Evolutionary conservation across 176 grass and related monocot species (phyloP), one percentile per base, ranked within the genome.

Genomic region (Pontederia paniculata): DNA sequence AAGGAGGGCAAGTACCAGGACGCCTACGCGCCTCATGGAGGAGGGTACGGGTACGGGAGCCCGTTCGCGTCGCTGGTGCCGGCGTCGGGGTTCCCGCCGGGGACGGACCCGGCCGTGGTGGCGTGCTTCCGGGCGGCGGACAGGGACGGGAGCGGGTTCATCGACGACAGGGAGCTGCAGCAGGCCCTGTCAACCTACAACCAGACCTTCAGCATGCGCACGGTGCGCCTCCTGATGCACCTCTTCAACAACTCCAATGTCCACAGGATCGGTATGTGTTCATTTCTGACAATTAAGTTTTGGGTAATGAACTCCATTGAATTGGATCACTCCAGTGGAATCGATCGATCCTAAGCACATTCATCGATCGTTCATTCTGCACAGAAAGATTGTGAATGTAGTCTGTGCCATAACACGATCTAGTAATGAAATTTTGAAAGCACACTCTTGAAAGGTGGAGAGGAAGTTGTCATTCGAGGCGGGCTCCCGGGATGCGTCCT

Each of bases 81-180:
- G 4, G 87, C 86, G 13, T 70, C 45, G n/a, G n/a, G n/a, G 44
- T 97, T 97, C 63, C 71, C 83, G 0, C 83, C 86, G 1, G 91
- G 86, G 10, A 97, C 91, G 5, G 91, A 97, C 67, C 91, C 91
- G 9, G 90, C 81, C 78, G 72, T 97, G 12, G 83, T 90, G 22
- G 91, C 91, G 9, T 97, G 83, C 86, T 97, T 97, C 77, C 77
- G 84, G 71, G 83, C 91, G 5, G 86, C 91, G 6, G 91, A 97
- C 66, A 69, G 83, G 52, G 91, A 97, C 61, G 80, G 86, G 3
- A 97, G 91, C 62, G 86, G 91, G 14, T 70, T 72, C 50, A 97
- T 97, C 74, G 91, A 97, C 60, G 91, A 97, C 71, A 90, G 79
- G 83, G 91, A 97, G 64, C 83, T 97, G 23, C 91, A 97, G 73